Percentiles rank a stretch among this genome's conserved stretches.
phyloP scores from a whole-genome alignment of 495 filamentous ascomycete species.

The Neurospora hispaniola region DNA sequence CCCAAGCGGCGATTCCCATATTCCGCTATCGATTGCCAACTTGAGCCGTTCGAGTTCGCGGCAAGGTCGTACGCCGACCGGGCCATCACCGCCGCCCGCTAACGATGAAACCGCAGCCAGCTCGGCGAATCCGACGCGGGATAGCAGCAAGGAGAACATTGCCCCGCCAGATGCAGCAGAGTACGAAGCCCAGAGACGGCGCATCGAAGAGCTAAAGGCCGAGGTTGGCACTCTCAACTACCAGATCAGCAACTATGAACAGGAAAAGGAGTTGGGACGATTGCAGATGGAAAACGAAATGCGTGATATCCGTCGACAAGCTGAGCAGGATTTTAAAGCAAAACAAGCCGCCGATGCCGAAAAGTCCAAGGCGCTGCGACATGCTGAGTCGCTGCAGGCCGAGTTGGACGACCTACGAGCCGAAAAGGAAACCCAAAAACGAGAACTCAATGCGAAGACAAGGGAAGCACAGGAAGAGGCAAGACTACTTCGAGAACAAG shows the following conservation, averaged over 20 bases:
- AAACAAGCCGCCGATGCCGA: slow-evolving; percentile 66
- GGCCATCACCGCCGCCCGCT: slow-evolving; percentile 26
- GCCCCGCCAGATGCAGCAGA: slow-evolving; percentile 37
- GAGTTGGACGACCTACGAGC: slow-evolving; percentile 53
- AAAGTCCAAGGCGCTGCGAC: slow-evolving; percentile 54
- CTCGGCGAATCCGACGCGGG: slow-evolving; percentile 17
- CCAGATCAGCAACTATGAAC: slow-evolving; percentile 56
- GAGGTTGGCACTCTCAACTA: slow-evolving; percentile 45
- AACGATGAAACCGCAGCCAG: slow-evolving; percentile 12
- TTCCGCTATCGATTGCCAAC: slow-evolving; percentile 15
- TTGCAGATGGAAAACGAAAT: slow-evolving; percentile 76
- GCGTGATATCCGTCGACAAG: slow-evolving; percentile 59
- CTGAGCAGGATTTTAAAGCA: slow-evolving; percentile 73
- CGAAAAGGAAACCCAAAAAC: slow-evolving; percentile 47
- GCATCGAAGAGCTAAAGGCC: slow-evolving; percentile 45
- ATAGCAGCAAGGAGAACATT: slow-evolving; percentile 40
- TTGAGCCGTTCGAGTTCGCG: slow-evolving; percentile 27
- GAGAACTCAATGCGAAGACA: slow-evolving; percentile 58
- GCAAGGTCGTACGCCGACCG: slow-evolving; percentile 19
- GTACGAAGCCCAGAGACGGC: slow-evolving; percentile 39
- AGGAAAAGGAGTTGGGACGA: slow-evolving; percentile 70
- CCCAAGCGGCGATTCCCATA: slow-evolving; percentile 41
- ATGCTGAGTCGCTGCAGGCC: slow-evolving; percentile 57
- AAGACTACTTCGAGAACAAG: slow-evolving; percentile 59
- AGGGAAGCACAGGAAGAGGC: slow-evolving; percentile 64